phyloP scores from a whole-genome alignment of 495 filamentous ascomycete genomes.

The Aspergillus ellipticus region DNA sequence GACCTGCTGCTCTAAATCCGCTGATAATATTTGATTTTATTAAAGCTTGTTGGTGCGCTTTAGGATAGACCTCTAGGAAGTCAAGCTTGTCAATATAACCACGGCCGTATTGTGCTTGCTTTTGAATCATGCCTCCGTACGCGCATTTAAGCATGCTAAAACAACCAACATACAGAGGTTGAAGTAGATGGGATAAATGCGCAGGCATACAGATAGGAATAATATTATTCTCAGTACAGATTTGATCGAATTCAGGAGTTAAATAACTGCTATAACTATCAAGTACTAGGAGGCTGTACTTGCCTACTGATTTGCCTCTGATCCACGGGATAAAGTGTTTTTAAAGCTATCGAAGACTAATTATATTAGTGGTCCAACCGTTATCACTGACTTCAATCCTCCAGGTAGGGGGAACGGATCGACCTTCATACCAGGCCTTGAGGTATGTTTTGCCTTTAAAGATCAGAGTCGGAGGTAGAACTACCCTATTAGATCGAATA shows the following conservation, averaged over 20 bases:
- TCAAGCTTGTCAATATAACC: conserved; percentile 11
- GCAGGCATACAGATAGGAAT: too few species aligned
- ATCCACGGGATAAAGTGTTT: too few species aligned
- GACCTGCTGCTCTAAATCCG: conserved; percentile 6
- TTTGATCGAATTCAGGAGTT: too few species aligned
- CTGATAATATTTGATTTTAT: conserved; percentile 5
- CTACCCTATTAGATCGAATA: conserved; percentile 22
- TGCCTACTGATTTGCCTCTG: background rate
- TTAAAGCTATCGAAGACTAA: too few species aligned
- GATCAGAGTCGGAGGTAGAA: conserved; percentile 23
- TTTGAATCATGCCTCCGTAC: conserved; percentile 4
- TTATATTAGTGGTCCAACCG: too few species aligned
- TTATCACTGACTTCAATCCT: too few species aligned
- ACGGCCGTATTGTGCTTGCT: conserved; percentile 2
- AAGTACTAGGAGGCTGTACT: conserved; percentile 19
- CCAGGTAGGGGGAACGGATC: too few species aligned
- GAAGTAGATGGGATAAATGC: too few species aligned
- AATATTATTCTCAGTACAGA: too few species aligned
- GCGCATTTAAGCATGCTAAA: background rate
- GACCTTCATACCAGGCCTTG: too few species aligned
- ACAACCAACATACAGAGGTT: background rate
- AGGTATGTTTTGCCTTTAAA: conserved; percentile 9
- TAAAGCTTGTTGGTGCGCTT: conserved; percentile 1
- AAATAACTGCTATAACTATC: too few species aligned
- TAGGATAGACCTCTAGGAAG: conserved; percentile 6